These are phyloP conservation scores for Acer saccharum DNA, from an alignment of 345 rosid species.

Conservation along the genomic window DNA sequence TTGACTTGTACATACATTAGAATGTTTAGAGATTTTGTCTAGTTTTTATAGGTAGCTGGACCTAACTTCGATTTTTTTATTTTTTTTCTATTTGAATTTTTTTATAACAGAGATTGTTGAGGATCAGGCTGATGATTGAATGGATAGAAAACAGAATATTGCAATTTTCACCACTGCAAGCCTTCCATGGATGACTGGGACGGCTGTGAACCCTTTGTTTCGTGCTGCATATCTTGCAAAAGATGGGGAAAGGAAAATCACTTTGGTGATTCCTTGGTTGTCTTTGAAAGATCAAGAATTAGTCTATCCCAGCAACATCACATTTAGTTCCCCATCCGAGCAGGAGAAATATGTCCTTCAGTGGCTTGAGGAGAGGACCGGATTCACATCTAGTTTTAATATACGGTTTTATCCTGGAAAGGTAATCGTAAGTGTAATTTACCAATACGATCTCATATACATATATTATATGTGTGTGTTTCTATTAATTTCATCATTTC, in stretches of 20 bases:
- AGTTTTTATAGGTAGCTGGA: background rate
- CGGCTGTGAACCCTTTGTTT: slow-evolving; percentile 92
- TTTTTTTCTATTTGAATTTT: background rate
- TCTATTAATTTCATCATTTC: background rate
- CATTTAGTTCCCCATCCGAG: slow-evolving; percentile 64
- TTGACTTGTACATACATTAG: background rate
- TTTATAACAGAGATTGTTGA: background rate
- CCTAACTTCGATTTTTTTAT: background rate
- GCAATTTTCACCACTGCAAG: slow-evolving; percentile 93
- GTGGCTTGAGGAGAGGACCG: slow-evolving; percentile 81
- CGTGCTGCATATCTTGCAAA: slow-evolving; percentile 95
- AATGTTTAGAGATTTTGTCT: background rate
- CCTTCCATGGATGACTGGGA: slow-evolving; percentile 98
- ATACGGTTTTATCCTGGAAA: slow-evolving; percentile 82
- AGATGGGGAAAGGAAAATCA: slow-evolving; percentile 58
- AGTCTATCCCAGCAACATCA: slow-evolving; percentile 64
- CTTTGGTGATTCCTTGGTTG: slow-evolving; percentile 96
- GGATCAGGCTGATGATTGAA: slow-evolving; percentile 32
- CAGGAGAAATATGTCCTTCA: slow-evolving; percentile 69
- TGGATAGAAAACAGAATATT: slow-evolving; percentile 66
- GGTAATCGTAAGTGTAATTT: slow-evolving; percentile 44
- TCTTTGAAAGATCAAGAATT: slow-evolving; percentile 67
- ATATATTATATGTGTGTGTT: background rate
- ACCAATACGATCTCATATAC: background rate
- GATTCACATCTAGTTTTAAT: slow-evolving; percentile 48